Base-by-base conservation (phyloP, 1,139 yeast species). In the Eremothecium sinecaudum region DNA sequence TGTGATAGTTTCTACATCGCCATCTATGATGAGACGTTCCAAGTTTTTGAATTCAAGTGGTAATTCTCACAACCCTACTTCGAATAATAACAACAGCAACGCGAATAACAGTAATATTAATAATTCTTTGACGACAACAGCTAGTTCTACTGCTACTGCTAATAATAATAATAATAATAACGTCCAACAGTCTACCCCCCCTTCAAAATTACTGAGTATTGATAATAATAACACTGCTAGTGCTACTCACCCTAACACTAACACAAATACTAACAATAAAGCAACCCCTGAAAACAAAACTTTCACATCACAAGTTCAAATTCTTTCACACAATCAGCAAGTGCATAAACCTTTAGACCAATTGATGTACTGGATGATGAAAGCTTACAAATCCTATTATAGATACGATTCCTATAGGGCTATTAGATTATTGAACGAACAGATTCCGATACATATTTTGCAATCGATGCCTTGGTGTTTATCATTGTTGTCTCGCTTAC, bases 401-500 rank as follows among this genome's bases (percentile, higher is more conserved):
- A 66, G 69, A 31, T 87, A 71, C 58, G 90, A 84, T 53, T 82
- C 94, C 46, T 77, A 75, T 51, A 78, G 79, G 47, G 94, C 96
- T 1, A 75, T 86, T 7, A 61, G 90, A 37, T 63, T 73, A 2
- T 63, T 90, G 28, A 75, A 75, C 36, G 61, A 73, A 5, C 65
- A 84, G 13, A 75, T 90, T 0, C 75, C 70, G 6, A 51, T 63
- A 15, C 93, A 83, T 46, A 44, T 54, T 15, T 32, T 42, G 12
- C 66, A 70, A 35, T 67, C 74, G 27, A 78, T 94, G 11, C 93
- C 96, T 0, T 86, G 93, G 86, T 93, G 86, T 6, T 65, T 83
- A 34, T 72, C 87, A 25, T 78, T 79, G 48, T 58, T 81, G 19
- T 98, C 94, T 0, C 65, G 86, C 42, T 63, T 84, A 33, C 84